Base-by-base conservation (phyloP, 495 filamentous ascomycete genomes). In the Cercophora scortea region DNA sequence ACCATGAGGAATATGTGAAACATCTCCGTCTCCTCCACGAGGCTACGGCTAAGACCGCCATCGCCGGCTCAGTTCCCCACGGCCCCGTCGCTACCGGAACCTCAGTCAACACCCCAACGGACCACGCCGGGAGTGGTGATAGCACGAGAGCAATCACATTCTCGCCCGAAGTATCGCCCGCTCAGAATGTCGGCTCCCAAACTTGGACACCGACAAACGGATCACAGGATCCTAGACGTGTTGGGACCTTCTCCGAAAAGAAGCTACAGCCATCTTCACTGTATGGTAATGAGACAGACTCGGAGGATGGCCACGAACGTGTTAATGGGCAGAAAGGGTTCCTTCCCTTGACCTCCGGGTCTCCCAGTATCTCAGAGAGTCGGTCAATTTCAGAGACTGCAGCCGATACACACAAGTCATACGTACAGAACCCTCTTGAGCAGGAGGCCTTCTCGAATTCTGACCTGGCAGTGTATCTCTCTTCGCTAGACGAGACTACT, bases 391-490 rank as follows among this genome's bases (percentile, higher is more conserved):
- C 45, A 18, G 10, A 45, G 4, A 35, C 11, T 16, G 33, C 48
- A 12, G 1, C 15, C 47, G 50, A 53, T 33, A 10, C 36, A n/a
- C 10, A n/a, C 15, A 34, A 40, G 25, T 50, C 42, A n/a, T 66
- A 54, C 32, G 65, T 65, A 5, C 52, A 60, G 41, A 39, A 59
- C 6, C 47, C 51, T 32, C 49, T 73, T 8, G 48, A 47, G 1
- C 41, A 12, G 9, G 58, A 67, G 42, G 49, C 38, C 6, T 70
- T 64, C 38, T 47, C 62, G 4, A 64, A 68, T 18, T 60, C 72
- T 6, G 58, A 73, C 45, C 57, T 75, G 17, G 51, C 61, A n/a
- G 43, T 55, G 13, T 70, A 78, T 42, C 60, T 76, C 33, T 61
- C 57, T 15, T 50, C 16, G 2, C 63, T 59, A 1, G 32, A 73